phyloP scores from a whole-genome alignment of 192 early-diverging fungal genomes.

The Chytriomyces confervae region DNA sequence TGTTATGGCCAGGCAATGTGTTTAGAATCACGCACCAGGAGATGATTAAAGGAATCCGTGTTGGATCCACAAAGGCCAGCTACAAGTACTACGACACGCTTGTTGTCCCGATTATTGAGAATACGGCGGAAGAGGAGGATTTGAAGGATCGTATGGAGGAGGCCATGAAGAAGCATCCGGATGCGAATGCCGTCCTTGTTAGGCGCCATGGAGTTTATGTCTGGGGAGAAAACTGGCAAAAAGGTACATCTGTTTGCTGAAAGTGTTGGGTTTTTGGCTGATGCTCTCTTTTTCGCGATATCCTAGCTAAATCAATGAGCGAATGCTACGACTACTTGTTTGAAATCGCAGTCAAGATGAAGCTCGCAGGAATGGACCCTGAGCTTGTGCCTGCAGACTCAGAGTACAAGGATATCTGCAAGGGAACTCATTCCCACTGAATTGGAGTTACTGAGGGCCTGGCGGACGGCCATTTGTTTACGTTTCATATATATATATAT shows the following conservation, averaged over 20 bases:
- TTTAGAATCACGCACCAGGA: conserved; percentile 95
- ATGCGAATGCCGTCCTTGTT: conserved; percentile 93
- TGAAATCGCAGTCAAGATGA: conserved; percentile 95
- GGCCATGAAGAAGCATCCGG: conserved; percentile 87
- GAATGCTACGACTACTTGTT: conserved; percentile 99
- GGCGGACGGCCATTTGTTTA: too few relatives aligned
- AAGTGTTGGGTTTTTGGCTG: conserved; percentile 6
- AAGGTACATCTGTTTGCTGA: conserved; percentile 49
- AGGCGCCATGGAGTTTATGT: conserved; percentile 93
- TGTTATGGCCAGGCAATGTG: conserved; percentile 73
- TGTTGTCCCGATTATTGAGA: conserved; percentile 94
- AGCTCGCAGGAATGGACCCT: conserved; percentile 82
- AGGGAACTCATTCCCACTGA: neutral
- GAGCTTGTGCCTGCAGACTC: conserved; percentile 50
- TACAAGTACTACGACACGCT: conserved; percentile 81
- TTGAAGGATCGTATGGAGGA: conserved; percentile 82
- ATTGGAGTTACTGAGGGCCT: neutral
- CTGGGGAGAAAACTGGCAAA: conserved; percentile 96
- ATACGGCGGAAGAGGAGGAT: conserved; percentile 93
- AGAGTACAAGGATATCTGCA: conserved; percentile 50
- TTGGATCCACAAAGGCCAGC: conserved; percentile 68
- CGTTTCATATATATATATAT: too few relatives aligned
- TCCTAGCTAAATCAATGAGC: conserved; percentile 87
- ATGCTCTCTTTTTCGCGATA: neutral
- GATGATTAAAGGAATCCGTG: conserved; percentile 98